These are phyloP conservation scores for Alternaria gansuensis DNA, from an alignment of 2,329 filamentous ascomycete genomes.

Conservation along the genomic window DNA sequence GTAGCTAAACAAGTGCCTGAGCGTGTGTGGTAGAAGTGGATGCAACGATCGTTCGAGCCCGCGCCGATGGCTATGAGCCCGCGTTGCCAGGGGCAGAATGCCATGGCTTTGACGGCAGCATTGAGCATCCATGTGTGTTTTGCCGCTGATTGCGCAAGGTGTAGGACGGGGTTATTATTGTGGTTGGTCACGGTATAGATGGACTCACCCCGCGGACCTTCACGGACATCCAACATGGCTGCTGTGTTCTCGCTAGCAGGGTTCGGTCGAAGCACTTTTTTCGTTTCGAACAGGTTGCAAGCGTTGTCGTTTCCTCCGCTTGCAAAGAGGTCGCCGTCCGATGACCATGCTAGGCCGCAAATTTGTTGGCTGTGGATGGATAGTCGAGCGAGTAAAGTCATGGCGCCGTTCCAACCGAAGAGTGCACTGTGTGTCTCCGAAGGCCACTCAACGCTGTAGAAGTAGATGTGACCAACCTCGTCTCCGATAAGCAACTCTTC, in stretches of 20 bases:
- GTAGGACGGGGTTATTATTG: conserved; percentile 50
- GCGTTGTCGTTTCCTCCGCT: conserved; percentile 93
- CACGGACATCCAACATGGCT: conserved; percentile 35
- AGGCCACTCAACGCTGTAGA: conserved; percentile 89
- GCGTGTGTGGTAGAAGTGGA: conserved; percentile 91
- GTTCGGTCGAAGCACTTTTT: conserved; percentile 61
- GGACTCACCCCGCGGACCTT: conserved; percentile 43
- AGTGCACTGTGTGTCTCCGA: conserved; percentile 67
- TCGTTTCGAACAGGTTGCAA: conserved; percentile 80
- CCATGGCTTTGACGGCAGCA: conserved; percentile 94
- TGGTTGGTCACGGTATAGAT: conserved; percentile 48
- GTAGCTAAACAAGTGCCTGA: conserved; percentile 86
- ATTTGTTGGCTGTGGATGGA: conserved; percentile 86
- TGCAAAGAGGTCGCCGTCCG: conserved; percentile 77
- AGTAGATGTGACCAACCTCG: conserved; percentile 81
- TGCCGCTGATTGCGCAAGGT: conserved; percentile 65
- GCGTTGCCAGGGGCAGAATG: conserved; percentile 94
- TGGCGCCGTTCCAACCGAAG: conserved; percentile 77
- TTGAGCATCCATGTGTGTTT: conserved; percentile 79
- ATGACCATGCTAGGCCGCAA: conserved; percentile 90
- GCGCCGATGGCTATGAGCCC: conserved; percentile 89
- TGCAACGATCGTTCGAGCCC: conserved; percentile 91
- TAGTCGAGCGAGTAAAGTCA: conserved; percentile 80
- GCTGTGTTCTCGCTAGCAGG: conserved; percentile 19
- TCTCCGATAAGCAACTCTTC: conserved; percentile 91